phyloP scores from a whole-genome alignment of 192 early-diverging fungal genomes.

The Gigaspora rosea region DNA sequence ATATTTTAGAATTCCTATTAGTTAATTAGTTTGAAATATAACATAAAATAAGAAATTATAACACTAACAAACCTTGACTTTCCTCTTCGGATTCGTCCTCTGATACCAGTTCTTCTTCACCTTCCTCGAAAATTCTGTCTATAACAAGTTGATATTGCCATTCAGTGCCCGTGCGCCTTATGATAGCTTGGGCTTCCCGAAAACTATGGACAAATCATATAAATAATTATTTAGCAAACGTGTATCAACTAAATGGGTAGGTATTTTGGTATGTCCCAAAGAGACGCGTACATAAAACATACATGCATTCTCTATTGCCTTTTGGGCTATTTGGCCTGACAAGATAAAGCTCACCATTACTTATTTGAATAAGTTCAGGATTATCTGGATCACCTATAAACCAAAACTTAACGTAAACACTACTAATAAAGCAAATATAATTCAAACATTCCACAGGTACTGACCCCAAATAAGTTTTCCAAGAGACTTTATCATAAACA shows the following conservation, averaged over 20 bases:
- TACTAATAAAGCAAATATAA: constrained; percentile 16
- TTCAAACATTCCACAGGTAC: neutral
- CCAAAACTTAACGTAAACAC: neutral
- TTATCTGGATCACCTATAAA: constrained; percentile 30
- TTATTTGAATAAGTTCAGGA: constrained; percentile 60
- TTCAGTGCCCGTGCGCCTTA: constrained; percentile 64
- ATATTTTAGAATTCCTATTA: neutral
- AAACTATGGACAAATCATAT: constrained; percentile 45
- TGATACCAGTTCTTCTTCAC: constrained; percentile 63
- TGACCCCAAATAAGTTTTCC: constrained; percentile 69
- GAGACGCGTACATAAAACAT: constrained; percentile 26
- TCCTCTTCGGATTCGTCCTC: constrained; percentile 49
- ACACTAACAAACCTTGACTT: constrained; percentile 1
- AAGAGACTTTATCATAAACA: constrained; percentile 70
- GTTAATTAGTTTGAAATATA: neutral
- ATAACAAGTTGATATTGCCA: constrained; percentile 79
- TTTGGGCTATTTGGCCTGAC: constrained; percentile 48
- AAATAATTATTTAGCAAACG: neutral
- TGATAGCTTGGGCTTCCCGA: constrained; percentile 63
- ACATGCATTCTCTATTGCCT: constrained; percentile 53
- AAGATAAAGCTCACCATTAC: constrained; percentile 68
- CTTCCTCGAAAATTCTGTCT: constrained; percentile 76
- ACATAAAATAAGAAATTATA: neutral
- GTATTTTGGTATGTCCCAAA: neutral
- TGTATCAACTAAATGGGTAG: neutral